Conservation (phyloP, 441 rosid genomes). For the Populus hybrid region DNA sequence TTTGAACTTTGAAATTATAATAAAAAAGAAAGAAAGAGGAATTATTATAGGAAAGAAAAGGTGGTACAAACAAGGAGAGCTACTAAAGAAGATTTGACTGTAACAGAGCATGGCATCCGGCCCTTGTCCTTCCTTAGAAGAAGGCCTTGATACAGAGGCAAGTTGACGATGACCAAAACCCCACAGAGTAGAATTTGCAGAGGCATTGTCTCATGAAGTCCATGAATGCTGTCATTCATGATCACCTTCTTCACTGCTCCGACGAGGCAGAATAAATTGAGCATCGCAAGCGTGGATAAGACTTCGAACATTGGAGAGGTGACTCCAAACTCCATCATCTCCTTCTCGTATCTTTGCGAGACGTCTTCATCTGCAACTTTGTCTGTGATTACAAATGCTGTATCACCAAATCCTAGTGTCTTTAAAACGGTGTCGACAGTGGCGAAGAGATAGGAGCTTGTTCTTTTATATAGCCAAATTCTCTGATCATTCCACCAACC, state of each 20-base stretch:
- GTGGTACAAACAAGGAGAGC: slow-evolving; percentile 43
- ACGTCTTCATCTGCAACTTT: slow-evolving; percentile 64
- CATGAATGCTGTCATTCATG: not conserved
- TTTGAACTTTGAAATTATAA: too few species aligned
- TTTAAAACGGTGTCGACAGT: slow-evolving; percentile 37
- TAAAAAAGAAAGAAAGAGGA: not conserved
- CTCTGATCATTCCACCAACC: slow-evolving; percentile 80
- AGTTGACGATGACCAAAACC: slow-evolving; percentile 42
- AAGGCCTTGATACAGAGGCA: slow-evolving; percentile 57
- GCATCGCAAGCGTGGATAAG: slow-evolving; percentile 49
- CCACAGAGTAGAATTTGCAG: slow-evolving; percentile 46
- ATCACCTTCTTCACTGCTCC: slow-evolving; percentile 29
- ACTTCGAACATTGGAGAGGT: slow-evolving; percentile 55
- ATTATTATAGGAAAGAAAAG: slow-evolving; percentile 22
- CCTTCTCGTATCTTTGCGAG: slow-evolving; percentile 41
- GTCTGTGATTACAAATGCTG: slow-evolving; percentile 53
- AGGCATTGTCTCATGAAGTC: slow-evolving; percentile 23
- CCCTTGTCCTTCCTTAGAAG: slow-evolving; percentile 56
- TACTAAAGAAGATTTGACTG: slow-evolving; percentile 33
- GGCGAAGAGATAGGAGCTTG: slow-evolving; percentile 58
- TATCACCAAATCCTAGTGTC: slow-evolving; percentile 38
- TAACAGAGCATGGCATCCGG: slow-evolving; percentile 39
- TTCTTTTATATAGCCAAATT: slow-evolving; percentile 67
- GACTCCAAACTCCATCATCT: slow-evolving; percentile 68
- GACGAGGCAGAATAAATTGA: slow-evolving; percentile 46